A percentile compares a stretch with the other conserved stretches of the same genome.
These are phyloP conservation scores for Arthonia radiata DNA, from an alignment of 495 filamentous ascomycete genomes.

Conservation along the genomic window DNA sequence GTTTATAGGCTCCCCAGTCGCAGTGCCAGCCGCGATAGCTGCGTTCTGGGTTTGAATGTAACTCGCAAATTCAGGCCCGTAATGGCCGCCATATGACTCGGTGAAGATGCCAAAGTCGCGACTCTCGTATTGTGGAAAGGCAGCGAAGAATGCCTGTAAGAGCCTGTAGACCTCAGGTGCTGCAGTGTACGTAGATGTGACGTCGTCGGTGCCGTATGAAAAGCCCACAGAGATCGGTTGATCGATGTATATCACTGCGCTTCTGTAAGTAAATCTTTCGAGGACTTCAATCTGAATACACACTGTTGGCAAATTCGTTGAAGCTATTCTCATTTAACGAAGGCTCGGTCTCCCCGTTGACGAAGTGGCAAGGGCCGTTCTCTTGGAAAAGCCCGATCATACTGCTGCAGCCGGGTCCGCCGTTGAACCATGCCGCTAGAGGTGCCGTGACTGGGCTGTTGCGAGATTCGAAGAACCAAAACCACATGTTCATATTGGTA, in stretches of 20 bases:
- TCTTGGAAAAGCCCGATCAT: constrained; percentile 40
- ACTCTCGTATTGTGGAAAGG: constrained; percentile 27
- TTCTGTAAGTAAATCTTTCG: too few relatives aligned
- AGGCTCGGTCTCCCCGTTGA: constrained; percentile 24
- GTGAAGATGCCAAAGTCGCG: constrained; percentile 30
- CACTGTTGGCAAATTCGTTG: constrained; percentile 37
- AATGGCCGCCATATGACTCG: constrained; percentile 32
- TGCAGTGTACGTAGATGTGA: constrained; percentile 23
- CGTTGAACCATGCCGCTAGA: constrained; percentile 29
- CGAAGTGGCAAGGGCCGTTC: constrained; percentile 36
- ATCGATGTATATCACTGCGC: too few relatives aligned
- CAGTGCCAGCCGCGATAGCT: constrained; percentile 14
- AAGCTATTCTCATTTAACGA: constrained; percentile 31
- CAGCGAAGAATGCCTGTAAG: constrained; percentile 27
- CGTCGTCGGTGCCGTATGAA: constrained; percentile 27
- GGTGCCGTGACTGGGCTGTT: constrained; percentile 23
- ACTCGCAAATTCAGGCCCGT: constrained; percentile 25
- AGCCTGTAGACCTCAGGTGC: constrained; percentile 29
- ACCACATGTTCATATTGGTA: constrained; percentile 29
- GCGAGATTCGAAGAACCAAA: constrained; percentile 30
- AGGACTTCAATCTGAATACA: too few relatives aligned
- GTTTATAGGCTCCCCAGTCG: constrained; percentile 22
- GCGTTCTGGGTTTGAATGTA: constrained; percentile 28
- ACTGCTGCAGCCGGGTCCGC: constrained; percentile 31
- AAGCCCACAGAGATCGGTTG: constrained; percentile 39